Evolutionary conservation across 345 rosid species (phyloP), one percentile per base, ranked within the genome.

Genomic region (Hibiscus trionum): DNA sequence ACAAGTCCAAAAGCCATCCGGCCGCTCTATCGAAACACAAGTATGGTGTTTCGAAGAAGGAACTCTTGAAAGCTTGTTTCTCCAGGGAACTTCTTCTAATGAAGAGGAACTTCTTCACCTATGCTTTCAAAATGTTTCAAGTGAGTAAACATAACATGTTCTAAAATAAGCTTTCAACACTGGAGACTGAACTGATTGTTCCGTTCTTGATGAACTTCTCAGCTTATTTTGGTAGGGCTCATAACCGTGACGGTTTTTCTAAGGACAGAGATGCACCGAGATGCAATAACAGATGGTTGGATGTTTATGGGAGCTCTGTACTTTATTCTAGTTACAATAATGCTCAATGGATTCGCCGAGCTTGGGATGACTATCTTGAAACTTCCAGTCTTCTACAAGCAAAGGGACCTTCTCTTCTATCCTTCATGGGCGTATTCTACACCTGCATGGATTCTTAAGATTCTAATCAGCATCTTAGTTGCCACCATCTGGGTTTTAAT

Each of bases 341-440:
- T 91, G 88, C 89, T 91, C 73, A 89, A 91, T 50, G 96, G 96
- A 11, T 84, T 91, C 78, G 78, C 96, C 16, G 98, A 93, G 83
- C 85, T 93, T 21, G 73, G 86, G 10, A 73, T 93, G 95, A 82
- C 92, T 50, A 85, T 86, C 75, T 66, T 84, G 80, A 89, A 89
- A 37, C 89, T 91, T 71, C 93, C 93, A 3, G 90, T 93, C 77
- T 93, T 93, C 80, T 93, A 86, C 88, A 93, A 93, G 85, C 97
- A 93, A 75, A 86, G 93, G 73, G 92, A 93, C 79, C 78, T 87
- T 65, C 85, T 86, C 55, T 93, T 91, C 79, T 93, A 79, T 78
- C 97, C 98, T 63, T 26, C 96, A 16, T 93, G 98, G 98, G 89
- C 97, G 35, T 93, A 91, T 77, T 86, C 93, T 66, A 76, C 89